Evolutionary conservation across 75 land plant species (phyloP).

Genomic region (Picea glauca): DNA sequence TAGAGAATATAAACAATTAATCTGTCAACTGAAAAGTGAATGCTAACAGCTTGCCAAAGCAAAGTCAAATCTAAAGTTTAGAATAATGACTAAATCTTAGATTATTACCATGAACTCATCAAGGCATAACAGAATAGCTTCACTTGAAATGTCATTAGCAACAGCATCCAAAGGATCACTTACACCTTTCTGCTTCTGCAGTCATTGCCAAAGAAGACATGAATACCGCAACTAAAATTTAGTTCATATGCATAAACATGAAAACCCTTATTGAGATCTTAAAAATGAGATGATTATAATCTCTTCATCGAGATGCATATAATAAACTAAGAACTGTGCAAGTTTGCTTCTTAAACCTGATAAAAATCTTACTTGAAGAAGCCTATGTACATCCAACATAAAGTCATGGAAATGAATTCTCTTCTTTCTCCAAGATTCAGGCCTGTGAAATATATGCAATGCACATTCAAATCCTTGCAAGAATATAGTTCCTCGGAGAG

Average conservation of each 20-base stretch:
- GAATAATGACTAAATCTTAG: background rate
- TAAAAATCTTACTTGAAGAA: slow-evolving; percentile 68
- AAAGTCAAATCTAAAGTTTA: background rate
- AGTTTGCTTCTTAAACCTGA: background rate
- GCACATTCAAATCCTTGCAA: slow-evolving; percentile 7
- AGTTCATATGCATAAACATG: background rate
- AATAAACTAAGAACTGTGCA: background rate
- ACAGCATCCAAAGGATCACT: slow-evolving; percentile 90
- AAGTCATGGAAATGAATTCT: slow-evolving; percentile 98
- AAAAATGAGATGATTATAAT: background rate
- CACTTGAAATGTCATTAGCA: slow-evolving; percentile 87
- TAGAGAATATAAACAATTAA: background rate
- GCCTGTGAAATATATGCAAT: slow-evolving; percentile 36
- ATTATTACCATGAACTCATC: slow-evolving; percentile 94
- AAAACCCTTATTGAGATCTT: background rate
- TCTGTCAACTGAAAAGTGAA: background rate
- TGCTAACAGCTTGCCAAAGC: background rate
- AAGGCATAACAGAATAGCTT: slow-evolving; percentile 79
- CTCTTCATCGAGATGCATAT: background rate
- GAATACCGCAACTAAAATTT: background rate
- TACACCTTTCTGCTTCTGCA: slow-evolving; percentile 77
- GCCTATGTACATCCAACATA: slow-evolving; percentile 92
- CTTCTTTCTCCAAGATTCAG: slow-evolving; percentile 78
- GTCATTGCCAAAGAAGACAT: background rate
- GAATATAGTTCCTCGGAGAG: background rate